Evolutionary conservation across 73 alveolate species (phyloP), one percentile per base, ranked within the genome.

Genomic region (Urostyla sp.): DNA sequence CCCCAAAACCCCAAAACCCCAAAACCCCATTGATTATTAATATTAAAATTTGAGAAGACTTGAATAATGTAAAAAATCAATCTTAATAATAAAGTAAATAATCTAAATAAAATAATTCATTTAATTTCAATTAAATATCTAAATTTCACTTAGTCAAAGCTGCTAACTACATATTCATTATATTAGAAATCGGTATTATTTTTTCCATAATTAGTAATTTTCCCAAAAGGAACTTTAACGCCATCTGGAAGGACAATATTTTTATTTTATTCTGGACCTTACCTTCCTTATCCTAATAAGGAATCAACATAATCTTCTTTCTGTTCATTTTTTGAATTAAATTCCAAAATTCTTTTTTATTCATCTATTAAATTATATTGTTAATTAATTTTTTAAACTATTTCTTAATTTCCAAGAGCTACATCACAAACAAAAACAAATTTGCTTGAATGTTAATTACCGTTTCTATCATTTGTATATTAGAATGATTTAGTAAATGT

Each of bases 371-470:
- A 63, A 24, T 38, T 16, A 38, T 27, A 63, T 18, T 63, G 6
- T 67, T 66, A 60, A n/a, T 82, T 67, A 80, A 73, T 32, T 16
- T 84, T 54, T 18, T 21, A 52, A 2, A 90, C 73, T 52, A 92
- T 73, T 53, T 94, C 73, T 16, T 74, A 66, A 23, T 96, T 85
- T 26, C 99, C 99, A 24, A 96, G 75, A 0, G 98, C 98, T 40
- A 92, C 99, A 75, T 96, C 98, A 88, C 99, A 96, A 31, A 96
- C 87, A 44, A 93, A 88, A 32, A 93, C 53, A 61, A 80, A 46
- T 80, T 88, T 87, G 80, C 85, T 69, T 55, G 75, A 86, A 37
- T 37, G 20, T 10, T 37, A 63, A 0, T 13, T 28, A 8, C 52
- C 72, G 34, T 51, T 66, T 30, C 53, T 26, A 32, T 48, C 75